Conservation (phyloP, 305 asterid genomes). For the Fraxinus baroniana region DNA sequence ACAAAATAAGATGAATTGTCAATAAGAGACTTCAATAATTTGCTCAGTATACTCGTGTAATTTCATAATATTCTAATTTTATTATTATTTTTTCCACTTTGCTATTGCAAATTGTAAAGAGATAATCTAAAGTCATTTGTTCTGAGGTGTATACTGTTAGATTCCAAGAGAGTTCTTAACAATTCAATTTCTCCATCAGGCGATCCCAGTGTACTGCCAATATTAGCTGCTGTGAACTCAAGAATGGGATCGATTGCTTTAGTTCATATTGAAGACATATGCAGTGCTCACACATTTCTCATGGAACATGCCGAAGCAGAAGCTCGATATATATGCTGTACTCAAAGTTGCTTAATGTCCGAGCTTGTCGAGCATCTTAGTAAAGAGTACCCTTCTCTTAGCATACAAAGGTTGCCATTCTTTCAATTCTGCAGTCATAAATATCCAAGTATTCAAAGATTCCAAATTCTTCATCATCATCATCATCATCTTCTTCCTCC, state of each 20-base stretch:
- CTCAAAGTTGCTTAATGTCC: conserved; percentile 48
- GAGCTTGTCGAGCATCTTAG: conserved; percentile 45
- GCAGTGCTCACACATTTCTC: conserved; percentile 69
- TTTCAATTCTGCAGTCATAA: not conserved
- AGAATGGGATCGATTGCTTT: conserved; percentile 87
- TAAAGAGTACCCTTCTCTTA: conserved; percentile 38
- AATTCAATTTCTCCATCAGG: conserved; percentile 30
- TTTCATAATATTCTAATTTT: not conserved
- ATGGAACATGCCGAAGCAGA: conserved; percentile 64
- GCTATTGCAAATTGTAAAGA: not conserved
- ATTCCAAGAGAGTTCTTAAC: not conserved
- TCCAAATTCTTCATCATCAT: not conserved
- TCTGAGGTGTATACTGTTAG: not conserved
- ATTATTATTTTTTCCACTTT: not conserved
- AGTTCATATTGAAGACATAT: conserved; percentile 72
- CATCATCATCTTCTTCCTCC: not conserved
- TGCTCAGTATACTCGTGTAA: not conserved
- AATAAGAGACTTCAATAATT: not conserved
- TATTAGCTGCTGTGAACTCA: conserved; percentile 57
- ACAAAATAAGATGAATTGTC: not conserved
- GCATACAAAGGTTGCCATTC: conserved; percentile 43
- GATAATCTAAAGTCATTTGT: not conserved
- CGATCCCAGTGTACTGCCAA: conserved; percentile 46
- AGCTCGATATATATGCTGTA: conserved; percentile 47
- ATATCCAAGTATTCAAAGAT: not conserved